Evolutionary conservation across 2,329 filamentous ascomycete genomes (phyloP).

Genomic region (Calonectria montana): DNA sequence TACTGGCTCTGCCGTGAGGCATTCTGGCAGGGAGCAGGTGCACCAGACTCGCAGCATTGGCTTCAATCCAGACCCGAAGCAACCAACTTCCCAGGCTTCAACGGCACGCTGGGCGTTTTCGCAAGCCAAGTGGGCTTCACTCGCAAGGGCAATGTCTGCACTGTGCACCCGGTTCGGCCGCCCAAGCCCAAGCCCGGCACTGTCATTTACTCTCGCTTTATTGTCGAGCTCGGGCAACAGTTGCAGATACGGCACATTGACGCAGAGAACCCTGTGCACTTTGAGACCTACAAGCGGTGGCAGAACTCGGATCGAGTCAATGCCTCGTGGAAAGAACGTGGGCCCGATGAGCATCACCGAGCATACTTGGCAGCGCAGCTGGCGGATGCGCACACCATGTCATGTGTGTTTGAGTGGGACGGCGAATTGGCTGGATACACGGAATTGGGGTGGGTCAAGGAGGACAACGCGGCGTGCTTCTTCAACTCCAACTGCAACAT

Average conservation of each 20-base stretch:
- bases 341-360: slow-evolving; percentile 42
- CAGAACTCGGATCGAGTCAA: slow-evolving; percentile 45
- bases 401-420: slow-evolving; percentile 44
- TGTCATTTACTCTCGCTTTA: not conserved
- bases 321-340: slow-evolving; percentile 41
- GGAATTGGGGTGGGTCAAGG: slow-evolving; percentile 42
- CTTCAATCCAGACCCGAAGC: not conserved
- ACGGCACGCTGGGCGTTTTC: not conserved
- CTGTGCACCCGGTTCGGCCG: not conserved
- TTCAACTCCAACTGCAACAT: slow-evolving; percentile 42
- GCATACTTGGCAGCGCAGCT: slow-evolving; percentile 39
- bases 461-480: slow-evolving; percentile 44
- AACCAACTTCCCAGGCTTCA: not conserved
- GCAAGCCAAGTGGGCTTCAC: not conserved
- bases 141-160: not conserved
- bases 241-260: slow-evolving; percentile 39
- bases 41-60: not conserved
- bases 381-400: slow-evolving; percentile 42
- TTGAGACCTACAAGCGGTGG: slow-evolving; percentile 39
- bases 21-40: not conserved
- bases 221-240: not conserved
- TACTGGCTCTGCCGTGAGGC: not conserved
- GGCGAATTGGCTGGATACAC: slow-evolving; percentile 42
- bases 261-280: slow-evolving; percentile 38
- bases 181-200: not conserved